Percentiles rank a stretch among this genome's conserved stretches.
Evolutionary conservation across 805 yeast genomes (phyloP).

Genomic region (Candida xyloterini): DNA sequence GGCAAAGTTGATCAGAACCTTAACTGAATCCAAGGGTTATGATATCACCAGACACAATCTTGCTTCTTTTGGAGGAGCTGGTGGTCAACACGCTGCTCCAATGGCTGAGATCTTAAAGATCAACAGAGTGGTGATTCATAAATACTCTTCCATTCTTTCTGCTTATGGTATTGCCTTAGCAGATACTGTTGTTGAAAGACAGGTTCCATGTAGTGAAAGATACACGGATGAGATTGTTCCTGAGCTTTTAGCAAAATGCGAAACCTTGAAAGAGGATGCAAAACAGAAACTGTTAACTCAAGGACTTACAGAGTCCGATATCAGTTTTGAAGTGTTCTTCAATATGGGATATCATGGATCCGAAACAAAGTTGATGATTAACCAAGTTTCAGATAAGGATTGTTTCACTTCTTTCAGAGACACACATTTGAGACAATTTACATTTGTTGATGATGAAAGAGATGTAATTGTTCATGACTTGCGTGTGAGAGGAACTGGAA

Average conservation of each 20-base stretch:
- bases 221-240: conserved; percentile 15
- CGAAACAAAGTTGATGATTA: conserved; percentile 71
- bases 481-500: conserved; percentile 63
- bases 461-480: conserved; percentile 59
- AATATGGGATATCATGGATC: conserved; percentile 80
- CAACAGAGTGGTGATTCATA: conserved; percentile 61
- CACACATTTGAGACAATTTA: conserved; percentile 62
- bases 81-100: conserved; percentile 80
- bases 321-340: conserved; percentile 30
- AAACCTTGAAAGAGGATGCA: conserved; percentile 16
- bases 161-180: conserved; percentile 68
- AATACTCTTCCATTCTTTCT: conserved; percentile 47
- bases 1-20: conserved; percentile 80
- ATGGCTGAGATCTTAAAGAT: conserved; percentile 70
- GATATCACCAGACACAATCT: conserved; percentile 58
- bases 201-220: conserved; percentile 26
- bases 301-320: conserved; percentile 11
- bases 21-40: conserved; percentile 79
- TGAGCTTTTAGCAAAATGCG: conserved; percentile 18
- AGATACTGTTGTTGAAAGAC: conserved; percentile 33
- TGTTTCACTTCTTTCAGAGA: conserved; percentile 44
- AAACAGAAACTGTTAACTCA: conserved; percentile 25
- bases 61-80: conserved; percentile 86
- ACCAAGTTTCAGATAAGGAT: conserved; percentile 29
- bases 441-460: conserved; percentile 53